Base-by-base conservation (phyloP, 1,284 basidiomycete species). In the Chondrostereum purpureum region DNA sequence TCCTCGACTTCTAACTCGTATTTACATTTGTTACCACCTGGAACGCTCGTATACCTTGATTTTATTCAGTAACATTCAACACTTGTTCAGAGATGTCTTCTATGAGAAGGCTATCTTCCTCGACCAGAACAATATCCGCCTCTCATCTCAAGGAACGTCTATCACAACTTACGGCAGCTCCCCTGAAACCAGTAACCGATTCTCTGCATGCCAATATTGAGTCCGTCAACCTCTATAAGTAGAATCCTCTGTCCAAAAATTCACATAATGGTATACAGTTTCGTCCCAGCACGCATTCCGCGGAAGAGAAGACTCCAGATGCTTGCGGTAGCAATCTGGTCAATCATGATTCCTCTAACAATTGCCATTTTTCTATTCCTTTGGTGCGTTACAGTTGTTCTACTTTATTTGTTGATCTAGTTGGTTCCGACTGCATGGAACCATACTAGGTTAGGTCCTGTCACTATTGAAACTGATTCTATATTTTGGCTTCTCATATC, bases 311-410 rank as follows among this genome's bases (percentile, higher is more conserved):
- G 92, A 54, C 62, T 94, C 45, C 91, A 95, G 68, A 94, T 87
- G 47, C 70, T 90, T 44, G 85, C 79, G 0, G 94, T 99, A 34
- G 86, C 93, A 10, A 57, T 84, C 43, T 97, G 91, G 92, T 88
- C 88, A 12, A 75, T 87, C 10, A 70, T 85, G 57, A 80, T 97
- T 42, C 79, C 89, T 2, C 72, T 88, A 50, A 77, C 75, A 42
- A 62, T 83, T 12, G 77, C 79, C 52, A 39, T 80, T 37, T 97
- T 92, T 68, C 73, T 95, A 43, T 62, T 88, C 16, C 69, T 91
- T 27, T 85, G 89, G 91, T 95, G 57, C 58, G 87, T 67, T 1
- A 27, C 55, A 17, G 35, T 5, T 23, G 31, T 43, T 34, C 19
- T 42, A 35, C n/a, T 35, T 47, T 42, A 49, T 44, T 31, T 18